Evolutionary conservation across 2,329 filamentous ascomycete genomes (phyloP).

Genomic region (Beauveria brongniartii): DNA sequence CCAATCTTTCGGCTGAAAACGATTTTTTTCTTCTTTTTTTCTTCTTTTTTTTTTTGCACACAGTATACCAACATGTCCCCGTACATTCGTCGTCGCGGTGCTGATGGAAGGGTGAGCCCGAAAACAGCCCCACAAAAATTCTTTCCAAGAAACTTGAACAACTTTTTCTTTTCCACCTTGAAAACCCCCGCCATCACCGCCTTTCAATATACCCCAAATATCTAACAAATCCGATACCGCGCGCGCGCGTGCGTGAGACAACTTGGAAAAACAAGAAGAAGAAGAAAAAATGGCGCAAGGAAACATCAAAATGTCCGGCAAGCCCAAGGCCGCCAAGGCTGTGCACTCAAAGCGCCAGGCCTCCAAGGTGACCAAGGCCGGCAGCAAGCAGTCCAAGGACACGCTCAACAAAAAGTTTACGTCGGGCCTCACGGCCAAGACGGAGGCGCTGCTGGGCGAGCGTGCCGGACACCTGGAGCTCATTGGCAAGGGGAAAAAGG

Average conservation of each 20-base stretch:
- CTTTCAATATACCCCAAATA: no score
- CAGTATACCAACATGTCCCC: no score
- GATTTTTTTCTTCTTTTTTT: no score
- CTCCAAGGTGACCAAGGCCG: slow-evolving; percentile 40
- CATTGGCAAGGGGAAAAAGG: slow-evolving; percentile 48
- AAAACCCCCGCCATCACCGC: neutral
- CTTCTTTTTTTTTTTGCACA: no score
- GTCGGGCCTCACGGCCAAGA: slow-evolving; percentile 44
- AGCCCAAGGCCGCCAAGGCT: slow-evolving; percentile 31
- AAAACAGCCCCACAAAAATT: neutral
- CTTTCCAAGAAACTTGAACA: neutral
- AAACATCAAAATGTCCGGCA: slow-evolving; percentile 38
- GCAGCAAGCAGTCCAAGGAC: slow-evolving; percentile 36
- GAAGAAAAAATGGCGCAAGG: slow-evolving; percentile 45
- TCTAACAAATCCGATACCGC: neutral
- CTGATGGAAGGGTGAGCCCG: neutral
- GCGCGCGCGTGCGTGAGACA: neutral
- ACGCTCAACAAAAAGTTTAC: slow-evolving; percentile 48
- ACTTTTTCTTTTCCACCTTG: neutral
- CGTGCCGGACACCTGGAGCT: slow-evolving; percentile 52
- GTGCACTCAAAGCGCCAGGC: slow-evolving; percentile 35
- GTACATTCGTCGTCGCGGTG: neutral
- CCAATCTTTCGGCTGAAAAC: no score
- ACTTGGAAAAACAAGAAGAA: no score
- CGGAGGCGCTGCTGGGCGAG: slow-evolving; percentile 51